Evolutionary conservation across 352 stramenopile species (phyloP), one percentile per base, ranked within the genome.

Genomic region (Globisporangium yorkense): DNA sequence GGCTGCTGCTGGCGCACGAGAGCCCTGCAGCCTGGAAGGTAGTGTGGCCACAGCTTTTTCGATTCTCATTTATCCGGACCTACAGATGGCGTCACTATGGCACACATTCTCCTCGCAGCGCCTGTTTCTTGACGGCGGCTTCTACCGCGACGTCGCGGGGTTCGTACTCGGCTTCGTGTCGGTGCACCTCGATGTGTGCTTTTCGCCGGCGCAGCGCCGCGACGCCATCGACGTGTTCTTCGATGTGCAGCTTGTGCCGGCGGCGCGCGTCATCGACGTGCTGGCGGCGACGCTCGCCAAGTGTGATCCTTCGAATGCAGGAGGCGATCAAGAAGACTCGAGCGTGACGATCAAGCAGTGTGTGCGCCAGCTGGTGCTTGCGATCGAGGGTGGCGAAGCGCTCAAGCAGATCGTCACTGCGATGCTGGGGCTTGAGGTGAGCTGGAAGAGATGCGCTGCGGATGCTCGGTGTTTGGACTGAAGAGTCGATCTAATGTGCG

Each of bases 161-260:
- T 87, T 89, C 37, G 18, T 87, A 33, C 48, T 91, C 46, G 59
- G 59, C 12, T 89, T 87, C 44, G 81, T 87, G 20, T 62, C 69
- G 5, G 57, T 80, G 21, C 72, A 76, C 57, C 27, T 89, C 3
- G 76, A 87, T 29, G 60, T 66, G 5, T 75, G 73, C 52, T 82
- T 91, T 46, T 73, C 67, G 10, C 55, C 65, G 18, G 44, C 61
- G 21, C 71, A 89, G 56, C 78, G 75, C 9, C 9, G 59, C 10
- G 61, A 61, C 20, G 63, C 59, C n/a, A 77, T 89, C 45, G 78
- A 89, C 57, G 69, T 68, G 39, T 89, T 88, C 62, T 91, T 91
- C 31, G 67, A 76, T 31, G 45, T 56, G 18, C 39, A 54, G 20
- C 13, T 61, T 9, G 70, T 87, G 1, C 71, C 78, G 15, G 51